phyloP scores from a whole-genome alignment of 2,329 filamentous ascomycete species.

The Arthrobotrys musiformis region DNA sequence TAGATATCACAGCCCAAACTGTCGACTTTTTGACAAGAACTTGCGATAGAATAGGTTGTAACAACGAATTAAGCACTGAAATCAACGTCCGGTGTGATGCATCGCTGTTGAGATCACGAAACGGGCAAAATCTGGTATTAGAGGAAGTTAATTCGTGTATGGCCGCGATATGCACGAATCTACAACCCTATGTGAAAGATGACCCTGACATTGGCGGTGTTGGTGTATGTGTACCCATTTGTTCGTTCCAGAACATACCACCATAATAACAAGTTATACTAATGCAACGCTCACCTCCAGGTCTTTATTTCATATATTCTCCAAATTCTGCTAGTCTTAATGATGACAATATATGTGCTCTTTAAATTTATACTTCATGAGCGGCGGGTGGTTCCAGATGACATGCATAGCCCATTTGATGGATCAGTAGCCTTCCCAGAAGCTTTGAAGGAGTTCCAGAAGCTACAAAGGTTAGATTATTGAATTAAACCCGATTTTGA shows the following conservation, averaged over 20 bases:
- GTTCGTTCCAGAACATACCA: no score
- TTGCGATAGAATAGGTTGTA: conserved; percentile 37
- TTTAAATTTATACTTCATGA: conserved; percentile 44
- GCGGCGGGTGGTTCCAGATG: conserved; percentile 22
- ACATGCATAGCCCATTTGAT: conserved; percentile 41
- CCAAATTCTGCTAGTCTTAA: conserved; percentile 43
- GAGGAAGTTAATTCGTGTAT: conserved; percentile 23
- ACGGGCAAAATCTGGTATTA: conserved; percentile 10
- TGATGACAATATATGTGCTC: conserved; percentile 51
- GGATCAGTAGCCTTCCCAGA: conserved; percentile 47
- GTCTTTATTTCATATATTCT: conserved; percentile 54
- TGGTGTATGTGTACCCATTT: conserved; percentile 19
- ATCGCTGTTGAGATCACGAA: background rate
- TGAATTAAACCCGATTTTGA: no score
- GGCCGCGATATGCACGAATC: conserved; percentile 38
- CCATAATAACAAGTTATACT: background rate
- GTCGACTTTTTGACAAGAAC: conserved; percentile 18
- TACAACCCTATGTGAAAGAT: conserved; percentile 34
- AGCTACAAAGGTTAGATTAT: conserved; percentile 38
- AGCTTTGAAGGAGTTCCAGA: conserved; percentile 45
- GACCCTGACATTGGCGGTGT: conserved; percentile 53
- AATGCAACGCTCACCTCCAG: background rate
- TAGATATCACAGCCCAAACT: conserved; percentile 22
- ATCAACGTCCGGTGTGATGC: conserved; percentile 10
- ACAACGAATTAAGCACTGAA: conserved; percentile 17